Evolutionary conservation across 78 protist genomes (phyloP), one percentile per base, ranked within the genome.

Genomic region (Protostelium mycophagum): DNA sequence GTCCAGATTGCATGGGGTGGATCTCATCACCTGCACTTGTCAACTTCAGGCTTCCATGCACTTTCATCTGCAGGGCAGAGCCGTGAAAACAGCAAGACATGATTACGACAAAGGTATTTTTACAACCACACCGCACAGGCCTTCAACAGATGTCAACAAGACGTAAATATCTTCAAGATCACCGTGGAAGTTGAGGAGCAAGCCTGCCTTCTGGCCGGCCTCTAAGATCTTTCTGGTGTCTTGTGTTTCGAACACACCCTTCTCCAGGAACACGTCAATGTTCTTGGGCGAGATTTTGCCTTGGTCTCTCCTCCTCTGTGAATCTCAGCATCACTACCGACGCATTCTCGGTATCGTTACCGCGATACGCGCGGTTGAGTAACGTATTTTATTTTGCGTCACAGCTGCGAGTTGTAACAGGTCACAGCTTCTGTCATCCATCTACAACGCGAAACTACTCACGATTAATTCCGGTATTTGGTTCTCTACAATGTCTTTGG

Each of bases 191-290:
- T 97, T 97, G 85, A 93, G 38, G 1, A 34, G 84, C 9, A 96
- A 29, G 34, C 98, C 98, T 35, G 85, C 35, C 23, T 35, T 37
- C 87, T 87, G 25, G 28, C 97, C 98, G 0, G 96, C 97, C 86
- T 92, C 63, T 0, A 95, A 84, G 0, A 95, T 91, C 37, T 89
- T 84, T 36, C 83, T 86, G 23, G 94, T 91, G 25, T 95, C 95
- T 0, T 92, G 94, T 28, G 86, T 36, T 35, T 91, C 96, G 87
- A 87, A 95, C 86, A 95, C 91, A 29, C 96, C 96, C 83, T 92
- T 84, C 84, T 97, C 98, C 0, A 86, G 35, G 89, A 95, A 97
- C 10, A 96, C 98, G 88, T 97, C 98, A 25, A 97, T 89, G 83
- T 63, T 88, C 10, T 73, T 83, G 39, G 95, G 95, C 36, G 89